phyloP scores from a whole-genome alignment of 345 rosid genomes.

The Linum lewisii region DNA sequence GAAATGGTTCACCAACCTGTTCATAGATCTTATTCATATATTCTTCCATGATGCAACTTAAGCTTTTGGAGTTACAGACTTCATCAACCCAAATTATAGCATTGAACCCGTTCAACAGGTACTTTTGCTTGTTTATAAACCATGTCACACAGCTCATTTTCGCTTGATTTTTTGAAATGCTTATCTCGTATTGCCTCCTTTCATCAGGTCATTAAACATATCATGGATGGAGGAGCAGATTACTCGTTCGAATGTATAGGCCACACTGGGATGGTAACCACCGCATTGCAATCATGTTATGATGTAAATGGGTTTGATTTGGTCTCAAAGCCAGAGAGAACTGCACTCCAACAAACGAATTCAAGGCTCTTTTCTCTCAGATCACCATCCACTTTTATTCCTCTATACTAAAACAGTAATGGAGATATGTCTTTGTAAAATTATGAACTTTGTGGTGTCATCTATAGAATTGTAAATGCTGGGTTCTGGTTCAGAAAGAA shows the following conservation, averaged over 20 bases:
- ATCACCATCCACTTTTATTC: no score
- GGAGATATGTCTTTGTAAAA: no score
- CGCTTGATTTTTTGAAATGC: background rate
- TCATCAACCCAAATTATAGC: constrained; percentile 52
- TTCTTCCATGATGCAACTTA: constrained; percentile 40
- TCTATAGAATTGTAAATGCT: no score
- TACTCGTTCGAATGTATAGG: constrained; percentile 86
- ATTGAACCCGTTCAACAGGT: constrained; percentile 81
- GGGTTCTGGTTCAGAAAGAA: no score
- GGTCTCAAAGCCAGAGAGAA: no score
- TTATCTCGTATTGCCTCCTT: background rate
- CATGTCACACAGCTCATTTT: no score
- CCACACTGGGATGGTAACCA: constrained; percentile 53
- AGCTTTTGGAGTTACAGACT: constrained; percentile 69
- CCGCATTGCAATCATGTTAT: constrained; percentile 79
- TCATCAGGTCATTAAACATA: constrained; percentile 60
- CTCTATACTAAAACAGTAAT: no score
- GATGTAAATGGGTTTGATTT: no score
- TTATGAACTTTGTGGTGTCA: no score
- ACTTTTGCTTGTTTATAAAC: constrained; percentile 6
- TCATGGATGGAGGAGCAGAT: constrained; percentile 83
- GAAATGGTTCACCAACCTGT: background rate
- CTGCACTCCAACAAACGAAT: no score
- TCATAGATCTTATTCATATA: background rate
- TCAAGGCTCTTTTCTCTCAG: no score